Base-by-base conservation (phyloP, 305 asterid species). In the Fraxinus platypoda region DNA sequence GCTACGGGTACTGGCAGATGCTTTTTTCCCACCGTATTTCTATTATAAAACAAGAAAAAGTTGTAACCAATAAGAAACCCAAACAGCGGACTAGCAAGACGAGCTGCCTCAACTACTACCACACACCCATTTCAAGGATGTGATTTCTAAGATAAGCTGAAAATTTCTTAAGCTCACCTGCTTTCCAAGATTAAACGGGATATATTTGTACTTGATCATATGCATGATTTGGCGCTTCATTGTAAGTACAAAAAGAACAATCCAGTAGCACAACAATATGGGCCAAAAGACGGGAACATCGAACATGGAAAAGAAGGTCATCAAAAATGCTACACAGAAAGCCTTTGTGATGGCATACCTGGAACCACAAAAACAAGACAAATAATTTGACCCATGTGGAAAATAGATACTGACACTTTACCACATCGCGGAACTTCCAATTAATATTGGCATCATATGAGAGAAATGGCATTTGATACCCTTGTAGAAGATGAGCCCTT, bases 201-300 rank as follows among this genome's bases (percentile, higher is more conserved):
- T 57, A 73, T 89, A 89, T 80, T 28, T 89, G 87, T 89, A 87
- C 28, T 87, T 89, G 13, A 89, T 85, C 92, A 89, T 89, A 88
- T 89, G 92, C 84, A 84, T 81, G 81, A 87, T 87, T 66, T 87
- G 91, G 78, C 90, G 87, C 74, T 86, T 89, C 91, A 89, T 87
- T 43, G 91, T 89, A 25, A 89, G 90, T 30, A 84, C 88, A 79
- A 89, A 86, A 46, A 89, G 87, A 26, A 89, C 91, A 81, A 89
- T 15, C 91, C 91, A 89, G 84, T 89, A 89, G 82, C 85, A 81
- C 79, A 89, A 54, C 21, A 89, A 64, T 74, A 89, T 87, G 25
- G 91, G 91, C 91, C 91, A 89, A 83, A 89, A 89, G 80, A 89
- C 91, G 2, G 91, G 91, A 34, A 89, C 89, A 70, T 89, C 91